Evolutionary conservation across 495 filamentous ascomycete genomes (phyloP).

Genomic region (Cladorrhinum samala): DNA sequence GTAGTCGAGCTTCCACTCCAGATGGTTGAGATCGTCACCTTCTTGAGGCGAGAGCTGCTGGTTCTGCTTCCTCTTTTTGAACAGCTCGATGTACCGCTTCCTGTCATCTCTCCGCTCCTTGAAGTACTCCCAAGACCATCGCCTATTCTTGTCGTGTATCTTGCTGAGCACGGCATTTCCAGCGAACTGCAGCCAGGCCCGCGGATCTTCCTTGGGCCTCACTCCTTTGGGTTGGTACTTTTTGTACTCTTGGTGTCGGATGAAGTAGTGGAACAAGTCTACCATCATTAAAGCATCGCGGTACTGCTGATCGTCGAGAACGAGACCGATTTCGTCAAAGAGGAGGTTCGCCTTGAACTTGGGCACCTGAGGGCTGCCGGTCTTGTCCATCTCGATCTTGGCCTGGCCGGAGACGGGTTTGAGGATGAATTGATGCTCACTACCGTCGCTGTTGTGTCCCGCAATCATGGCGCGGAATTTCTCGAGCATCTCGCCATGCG

Average conservation of each 20-base stretch:
- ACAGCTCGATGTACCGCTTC: constrained; percentile 80
- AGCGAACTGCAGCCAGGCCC: constrained; percentile 87
- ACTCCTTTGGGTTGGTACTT: constrained; percentile 80
- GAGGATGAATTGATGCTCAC: constrained; percentile 82
- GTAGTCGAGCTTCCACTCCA: constrained; percentile 86
- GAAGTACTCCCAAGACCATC: constrained; percentile 94
- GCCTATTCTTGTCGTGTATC: constrained; percentile 84
- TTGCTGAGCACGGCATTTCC: constrained; percentile 81
- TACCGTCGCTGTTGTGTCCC: constrained; percentile 47
- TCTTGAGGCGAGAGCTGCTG: constrained; percentile 66
- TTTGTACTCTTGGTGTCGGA: constrained; percentile 95
- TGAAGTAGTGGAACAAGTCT: constrained; percentile 96
- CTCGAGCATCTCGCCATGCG: constrained; percentile 66
- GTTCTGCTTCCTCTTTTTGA: constrained; percentile 85
- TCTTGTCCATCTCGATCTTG: constrained; percentile 89
- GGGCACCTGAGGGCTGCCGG: constrained; percentile 68
- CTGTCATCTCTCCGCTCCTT: constrained; percentile 86
- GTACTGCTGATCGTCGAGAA: constrained; percentile 94
- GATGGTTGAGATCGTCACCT: constrained; percentile 58
- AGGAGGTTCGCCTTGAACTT: constrained; percentile 85
- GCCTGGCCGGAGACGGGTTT: constrained; percentile 91
- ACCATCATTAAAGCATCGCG: constrained; percentile 96
- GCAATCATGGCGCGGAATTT: constrained; percentile 74
- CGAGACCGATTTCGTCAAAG: constrained; percentile 93
- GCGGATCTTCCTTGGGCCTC: constrained; percentile 80